Evolutionary conservation across 2,329 filamentous ascomycete genomes (phyloP).

Genomic region (Hortaea werneckii): DNA sequence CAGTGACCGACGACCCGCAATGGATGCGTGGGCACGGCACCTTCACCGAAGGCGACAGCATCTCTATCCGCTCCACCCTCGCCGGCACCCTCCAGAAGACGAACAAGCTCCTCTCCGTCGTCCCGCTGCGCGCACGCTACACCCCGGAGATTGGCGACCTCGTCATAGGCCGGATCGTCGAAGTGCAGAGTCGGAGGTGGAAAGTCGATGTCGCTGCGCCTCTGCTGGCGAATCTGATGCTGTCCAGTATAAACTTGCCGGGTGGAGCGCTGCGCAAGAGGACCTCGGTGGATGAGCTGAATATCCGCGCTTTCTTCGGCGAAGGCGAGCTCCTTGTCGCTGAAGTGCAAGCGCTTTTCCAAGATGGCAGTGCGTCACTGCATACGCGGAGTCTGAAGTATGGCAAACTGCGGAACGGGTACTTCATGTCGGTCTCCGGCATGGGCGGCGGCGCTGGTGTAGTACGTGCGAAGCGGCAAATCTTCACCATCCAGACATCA

Average conservation of each 20-base stretch:
- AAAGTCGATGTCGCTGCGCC: slow-evolving; percentile 87
- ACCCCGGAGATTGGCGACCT: slow-evolving; percentile 93
- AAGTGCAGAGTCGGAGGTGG: slow-evolving; percentile 91
- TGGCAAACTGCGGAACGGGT: slow-evolving; percentile 87
- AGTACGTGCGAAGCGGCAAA: slow-evolving; percentile 71
- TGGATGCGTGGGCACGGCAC: slow-evolving; percentile 99
- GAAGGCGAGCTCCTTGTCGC: slow-evolving; percentile 91
- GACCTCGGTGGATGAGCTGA: slow-evolving; percentile 91
- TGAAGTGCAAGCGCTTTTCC: slow-evolving; percentile 82
- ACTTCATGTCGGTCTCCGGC: slow-evolving; percentile 74
- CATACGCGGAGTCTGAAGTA: slow-evolving; percentile 89
- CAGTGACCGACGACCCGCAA: slow-evolving; percentile 83
- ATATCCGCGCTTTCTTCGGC: slow-evolving; percentile 93
- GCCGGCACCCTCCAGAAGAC: slow-evolving; percentile 85
- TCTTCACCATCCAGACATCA: slow-evolving; percentile 64
- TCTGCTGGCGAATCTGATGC: slow-evolving; percentile 72
- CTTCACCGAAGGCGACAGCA: slow-evolving; percentile 52
- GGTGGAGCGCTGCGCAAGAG: slow-evolving; percentile 84
- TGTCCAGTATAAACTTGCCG: slow-evolving; percentile 86
- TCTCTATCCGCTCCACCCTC: slow-evolving; percentile 76
- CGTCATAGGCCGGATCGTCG: slow-evolving; percentile 84
- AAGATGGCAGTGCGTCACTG: slow-evolving; percentile 74
- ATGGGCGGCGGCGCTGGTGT: slow-evolving; percentile 72
- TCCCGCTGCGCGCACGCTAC: slow-evolving; percentile 83
- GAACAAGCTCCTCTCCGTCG: slow-evolving; percentile 91